These are phyloP conservation scores for Syzygium jambos DNA, from an alignment of 345 rosid genomes.

Conservation along the genomic window DNA sequence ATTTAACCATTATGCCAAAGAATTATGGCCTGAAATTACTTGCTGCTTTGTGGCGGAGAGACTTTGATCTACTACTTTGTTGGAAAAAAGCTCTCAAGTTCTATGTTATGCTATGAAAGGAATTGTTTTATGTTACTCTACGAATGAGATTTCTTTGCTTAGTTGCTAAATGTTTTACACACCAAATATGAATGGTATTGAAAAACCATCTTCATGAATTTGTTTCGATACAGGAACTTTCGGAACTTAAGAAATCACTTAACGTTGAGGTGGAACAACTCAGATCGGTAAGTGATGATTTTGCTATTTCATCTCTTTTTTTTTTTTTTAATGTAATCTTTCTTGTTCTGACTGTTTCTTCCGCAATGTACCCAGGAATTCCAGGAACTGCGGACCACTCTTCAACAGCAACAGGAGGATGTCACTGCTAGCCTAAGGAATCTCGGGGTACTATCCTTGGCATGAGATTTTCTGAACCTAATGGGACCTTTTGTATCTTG, in stretches of 20 bases:
- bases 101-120: neutral
- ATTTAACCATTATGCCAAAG: neutral
- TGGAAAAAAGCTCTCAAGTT: neutral
- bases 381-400: constrained; percentile 59
- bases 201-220: neutral
- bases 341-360: neutral
- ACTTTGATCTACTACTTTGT: neutral
- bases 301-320: neutral
- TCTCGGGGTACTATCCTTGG: constrained; percentile 40
- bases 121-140: neutral
- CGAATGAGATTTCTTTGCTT: neutral
- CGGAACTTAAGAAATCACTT: constrained; percentile 60
- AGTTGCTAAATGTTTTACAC: neutral
- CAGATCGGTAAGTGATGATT: constrained; percentile 33
- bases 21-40: neutral
- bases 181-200: neutral
- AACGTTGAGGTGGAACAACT: constrained; percentile 81
- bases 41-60: neutral
- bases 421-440: constrained; percentile 52
- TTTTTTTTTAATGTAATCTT: neutral
- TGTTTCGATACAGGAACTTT: constrained; percentile 45
- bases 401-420: constrained; percentile 83
- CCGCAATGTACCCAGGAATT: constrained; percentile 38
- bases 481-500: neutral
- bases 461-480: neutral